Base-by-base conservation (phyloP, 305 asterid species). In the Andrographis paniculata region DNA sequence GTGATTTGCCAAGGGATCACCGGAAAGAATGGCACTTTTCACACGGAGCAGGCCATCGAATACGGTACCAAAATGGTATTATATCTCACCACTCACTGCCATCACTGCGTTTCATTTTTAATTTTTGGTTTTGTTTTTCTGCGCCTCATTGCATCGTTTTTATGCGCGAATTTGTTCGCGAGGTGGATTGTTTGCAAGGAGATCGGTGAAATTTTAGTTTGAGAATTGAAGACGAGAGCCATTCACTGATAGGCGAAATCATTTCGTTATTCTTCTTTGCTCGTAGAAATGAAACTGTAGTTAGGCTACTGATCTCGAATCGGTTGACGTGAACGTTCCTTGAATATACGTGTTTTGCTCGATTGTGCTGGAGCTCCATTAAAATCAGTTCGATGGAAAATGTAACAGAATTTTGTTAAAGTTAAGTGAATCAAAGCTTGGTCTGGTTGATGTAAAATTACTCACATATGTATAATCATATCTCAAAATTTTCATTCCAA, bases 1-100 rank as follows among this genome's bases (percentile, higher is more conserved):
- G 93, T 85, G 63, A 80, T 89, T 50, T 85, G 97, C 62, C 97
- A 89, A 59, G 97, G 97, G 3, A 85, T 89, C 71, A 89, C 95
- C 38, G 97, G 97, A 1, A 89, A 89, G 63, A 89, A 79, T 55
- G 97, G 97, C 42, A 85, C 94, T 22, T 85, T 88, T 43, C 97
- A 88, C 64, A 79, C 95, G 1, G 97, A 85, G 53, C 95, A 79
- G 51, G 97, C 97, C 46, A 85, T 89, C 19, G 95, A 89, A 36
- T 89, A 89, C 73, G 97, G 95, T 36, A 89, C 95, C 28, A 87
- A 83, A 53, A 87, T 87, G 96, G 94, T 87, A 64, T 17, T 17
- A 13, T 55, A n/a, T 6, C 5, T 15, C n/a, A n/a, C 47, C 16
- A 15, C 10, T n/a, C 14, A 17, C 48, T 30, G 37, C 6, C 41